These are phyloP conservation scores for Candida arabinofermentans DNA, from an alignment of 805 yeast species.

Conservation along the genomic window DNA sequence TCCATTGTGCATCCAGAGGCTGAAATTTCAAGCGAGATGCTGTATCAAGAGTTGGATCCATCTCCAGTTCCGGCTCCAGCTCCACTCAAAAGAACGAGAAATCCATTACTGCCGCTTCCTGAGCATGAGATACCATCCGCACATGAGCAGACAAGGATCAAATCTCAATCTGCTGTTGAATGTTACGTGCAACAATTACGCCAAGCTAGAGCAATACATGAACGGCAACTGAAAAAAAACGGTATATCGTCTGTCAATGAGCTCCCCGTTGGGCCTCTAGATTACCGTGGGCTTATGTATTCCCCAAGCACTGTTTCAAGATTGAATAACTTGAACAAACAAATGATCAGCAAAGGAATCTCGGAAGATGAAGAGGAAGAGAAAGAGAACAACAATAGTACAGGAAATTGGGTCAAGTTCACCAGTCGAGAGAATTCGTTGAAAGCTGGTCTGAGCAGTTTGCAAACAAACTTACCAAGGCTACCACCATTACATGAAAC, in stretches of 20 bases:
- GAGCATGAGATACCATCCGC: background rate
- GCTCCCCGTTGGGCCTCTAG: conserved; percentile 7
- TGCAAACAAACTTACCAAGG: background rate
- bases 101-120: background rate
- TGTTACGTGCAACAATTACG: background rate
- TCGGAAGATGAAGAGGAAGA: background rate
- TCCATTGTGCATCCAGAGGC: background rate
- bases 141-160: background rate
- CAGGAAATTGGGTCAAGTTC: conserved; percentile 13
- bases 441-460: background rate
- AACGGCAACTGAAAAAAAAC: conserved; percentile 12
- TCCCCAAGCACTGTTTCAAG: conserved; percentile 23
- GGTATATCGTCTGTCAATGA: conserved; percentile 23
- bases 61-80: background rate
- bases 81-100: background rate
- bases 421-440: background rate
- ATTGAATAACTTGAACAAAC: conserved; percentile 6
- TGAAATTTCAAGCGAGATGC: background rate
- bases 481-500: background rate
- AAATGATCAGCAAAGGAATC: background rate
- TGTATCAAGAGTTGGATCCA: background rate
- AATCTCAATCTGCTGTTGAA: background rate
- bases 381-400: background rate
- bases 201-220: conserved; percentile 5
- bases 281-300: conserved; percentile 11